These are phyloP conservation scores for Solanum arcanum DNA, from an alignment of 257 asterid genomes.

Conservation along the genomic window DNA sequence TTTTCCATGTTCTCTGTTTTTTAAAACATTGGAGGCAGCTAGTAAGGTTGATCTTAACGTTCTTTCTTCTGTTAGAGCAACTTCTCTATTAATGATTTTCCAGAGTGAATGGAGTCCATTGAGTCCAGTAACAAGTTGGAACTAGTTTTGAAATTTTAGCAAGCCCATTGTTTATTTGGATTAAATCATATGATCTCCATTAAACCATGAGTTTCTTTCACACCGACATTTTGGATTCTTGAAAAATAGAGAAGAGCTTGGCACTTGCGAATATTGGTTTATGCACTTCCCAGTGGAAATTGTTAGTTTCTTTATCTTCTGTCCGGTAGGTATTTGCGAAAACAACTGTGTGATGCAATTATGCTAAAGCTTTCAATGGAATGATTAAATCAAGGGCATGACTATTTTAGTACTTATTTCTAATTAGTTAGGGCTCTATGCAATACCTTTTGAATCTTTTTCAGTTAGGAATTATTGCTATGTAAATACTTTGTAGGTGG, in stretches of 20 bases:
- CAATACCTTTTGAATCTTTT: not conserved
- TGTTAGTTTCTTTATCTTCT: not conserved
- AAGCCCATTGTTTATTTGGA: not conserved
- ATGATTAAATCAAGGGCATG: not conserved
- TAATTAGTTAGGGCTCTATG: not conserved
- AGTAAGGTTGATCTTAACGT: not conserved
- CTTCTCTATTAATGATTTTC: not conserved
- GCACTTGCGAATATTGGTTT: not conserved
- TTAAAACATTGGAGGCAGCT: not conserved
- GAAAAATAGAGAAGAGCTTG: not conserved
- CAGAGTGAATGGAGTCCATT: not conserved
- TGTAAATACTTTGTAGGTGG: constrained; percentile 39
- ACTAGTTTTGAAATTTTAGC: not conserved
- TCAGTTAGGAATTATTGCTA: constrained; percentile 1
- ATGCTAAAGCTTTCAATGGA: not conserved
- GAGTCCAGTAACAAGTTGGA: not conserved
- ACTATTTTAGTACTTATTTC: not conserved
- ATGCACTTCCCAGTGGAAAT: not conserved
- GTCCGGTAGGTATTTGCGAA: not conserved
- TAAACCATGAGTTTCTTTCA: not conserved
- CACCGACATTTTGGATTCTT: not conserved
- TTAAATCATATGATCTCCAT: not conserved
- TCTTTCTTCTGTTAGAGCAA: not conserved
- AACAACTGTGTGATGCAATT: not conserved
- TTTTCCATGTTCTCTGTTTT: not conserved